A percentile compares a stretch with the other conserved stretches of the same genome.
Conservation (phyloP, 768 basidiomycete genomes). For the Tylopilus plumbeoviolaceoides region DNA sequence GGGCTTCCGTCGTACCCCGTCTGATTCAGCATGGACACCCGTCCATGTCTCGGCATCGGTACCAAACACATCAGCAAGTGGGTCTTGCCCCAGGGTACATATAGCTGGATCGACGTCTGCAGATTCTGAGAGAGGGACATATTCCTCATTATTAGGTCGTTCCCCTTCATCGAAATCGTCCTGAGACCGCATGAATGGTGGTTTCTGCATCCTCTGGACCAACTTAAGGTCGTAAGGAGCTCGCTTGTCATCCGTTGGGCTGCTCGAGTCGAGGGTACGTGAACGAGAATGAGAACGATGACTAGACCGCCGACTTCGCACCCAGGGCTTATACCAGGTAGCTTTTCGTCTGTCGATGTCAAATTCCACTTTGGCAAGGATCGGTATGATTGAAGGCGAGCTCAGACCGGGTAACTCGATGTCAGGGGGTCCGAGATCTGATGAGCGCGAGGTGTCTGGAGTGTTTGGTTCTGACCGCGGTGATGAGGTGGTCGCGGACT, state of each 20-base stretch:
- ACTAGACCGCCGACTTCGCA: slow-evolving; percentile 50
- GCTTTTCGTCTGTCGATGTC: slow-evolving; percentile 83
- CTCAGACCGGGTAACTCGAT: slow-evolving; percentile 64
- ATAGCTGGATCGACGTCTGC: slow-evolving; percentile 33
- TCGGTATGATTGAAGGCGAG: slow-evolving; percentile 65
- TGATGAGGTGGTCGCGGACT: slow-evolving; percentile 47
- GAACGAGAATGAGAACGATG: slow-evolving; percentile 23
- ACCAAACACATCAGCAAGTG: slow-evolving; percentile 60
- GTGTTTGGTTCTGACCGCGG: slow-evolving; percentile 45
- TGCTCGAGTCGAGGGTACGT: slow-evolving; percentile 20
- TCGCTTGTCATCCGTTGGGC: slow-evolving; percentile 27
- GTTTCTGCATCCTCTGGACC: slow-evolving; percentile 45
- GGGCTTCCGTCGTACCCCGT: slow-evolving; percentile 21
- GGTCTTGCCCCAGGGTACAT: slow-evolving; percentile 39
- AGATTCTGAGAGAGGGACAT: slow-evolving; percentile 29
- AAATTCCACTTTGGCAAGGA: slow-evolving; percentile 93
- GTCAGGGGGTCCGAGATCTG: slow-evolving; percentile 39
- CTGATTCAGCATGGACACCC: slow-evolving; percentile 42
- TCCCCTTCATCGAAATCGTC: slow-evolving; percentile 26
- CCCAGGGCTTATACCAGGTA: slow-evolving; percentile 84
- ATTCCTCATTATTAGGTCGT: slow-evolving; percentile 23
- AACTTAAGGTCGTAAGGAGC: slow-evolving; percentile 49
- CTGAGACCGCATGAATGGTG: slow-evolving; percentile 28
- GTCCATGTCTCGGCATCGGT: slow-evolving; percentile 63
- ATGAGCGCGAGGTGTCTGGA: slow-evolving; percentile 47